Evolutionary conservation across 2,329 filamentous ascomycete genomes (phyloP), one percentile per base, ranked within the genome.

Genomic region (Fusarium fujikuroi): DNA sequence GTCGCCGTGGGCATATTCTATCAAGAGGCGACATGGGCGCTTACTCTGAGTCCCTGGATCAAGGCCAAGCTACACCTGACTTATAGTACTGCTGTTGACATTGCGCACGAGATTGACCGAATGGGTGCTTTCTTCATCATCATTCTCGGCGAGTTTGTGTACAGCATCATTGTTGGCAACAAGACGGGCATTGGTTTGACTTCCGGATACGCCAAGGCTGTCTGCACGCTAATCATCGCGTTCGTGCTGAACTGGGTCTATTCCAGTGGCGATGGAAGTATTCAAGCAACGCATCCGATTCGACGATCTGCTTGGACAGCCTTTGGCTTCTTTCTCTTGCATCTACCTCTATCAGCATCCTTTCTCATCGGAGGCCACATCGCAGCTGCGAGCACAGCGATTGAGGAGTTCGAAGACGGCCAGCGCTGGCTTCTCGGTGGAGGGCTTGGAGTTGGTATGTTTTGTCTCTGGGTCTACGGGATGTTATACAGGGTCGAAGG

Each of bases 201-300:
- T 30, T 56, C 80, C 3, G 80, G 83, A 8, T 83, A 85, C 56
- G 78, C 81, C 15, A 84, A 84, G 56, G 85, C 85, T 8, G 80
- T 85, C n/a, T 86, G 84, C 77, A 86, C 84, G 2, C 79, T 87
- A 9, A 75, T 86, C 36, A 85, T 87, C 43, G 85, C 85, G 0
- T 87, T 87, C 69, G 85, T 84, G 69, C 79, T 87, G 57, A 87
- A 87, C 64, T 87, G 84, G 84, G 75, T 87, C 54, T 87, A 87
- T 61, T 81, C 85, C 28, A 85, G 85, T 63, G 84, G 84, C 39
- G 85, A 87, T 61, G 85, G 85, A 19, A 84, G 84, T 19, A 66
- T 85, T 14, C 75, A 83, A 28, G 80, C 79, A 18, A 82, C 81
- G 11, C 85, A 87, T 68, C 84, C 85, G 0, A 80, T 87, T 49